phyloP scores from a whole-genome alignment of 306 rosid genomes.

The Vigna reflexopilosa region DNA sequence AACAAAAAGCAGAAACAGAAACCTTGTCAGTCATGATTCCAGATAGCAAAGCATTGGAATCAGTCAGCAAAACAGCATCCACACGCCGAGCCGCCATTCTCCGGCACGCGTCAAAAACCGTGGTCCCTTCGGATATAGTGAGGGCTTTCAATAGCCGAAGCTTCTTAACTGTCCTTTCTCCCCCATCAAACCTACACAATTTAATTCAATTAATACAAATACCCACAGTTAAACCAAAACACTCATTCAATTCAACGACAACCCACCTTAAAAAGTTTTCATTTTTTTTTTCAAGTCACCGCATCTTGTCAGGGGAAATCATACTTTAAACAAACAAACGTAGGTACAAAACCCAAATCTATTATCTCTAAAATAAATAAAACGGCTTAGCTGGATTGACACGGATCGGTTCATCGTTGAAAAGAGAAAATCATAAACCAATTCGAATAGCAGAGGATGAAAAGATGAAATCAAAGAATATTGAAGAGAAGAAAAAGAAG shows the following conservation, averaged over 20 bases:
- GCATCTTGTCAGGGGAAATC: not conserved
- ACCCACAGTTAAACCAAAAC: constrained; percentile 3
- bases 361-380: not conserved
- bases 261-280: not conserved
- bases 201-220: not conserved
- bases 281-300: not conserved
- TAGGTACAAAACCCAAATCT: not conserved
- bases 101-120: constrained; percentile 91
- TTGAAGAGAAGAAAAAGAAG: not conserved
- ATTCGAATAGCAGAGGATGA: not conserved
- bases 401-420: not conserved
- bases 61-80: constrained; percentile 82
- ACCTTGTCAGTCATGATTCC: constrained; percentile 98
- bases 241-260: not conserved
- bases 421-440: not conserved
- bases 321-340: not conserved
- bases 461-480: not conserved
- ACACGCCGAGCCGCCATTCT: constrained; percentile 96
- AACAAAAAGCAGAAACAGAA: not conserved
- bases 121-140: constrained; percentile 87
- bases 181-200: constrained; percentile 60
- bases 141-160: constrained; percentile 87
- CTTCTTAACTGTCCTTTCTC: constrained; percentile 94
- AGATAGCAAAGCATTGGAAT: constrained; percentile 86
- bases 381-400: not conserved